Percentiles rank a stretch among this genome's conserved stretches.
These are phyloP conservation scores for Dalbergia cultrata DNA, from an alignment of 306 rosid species.

Conservation along the genomic window DNA sequence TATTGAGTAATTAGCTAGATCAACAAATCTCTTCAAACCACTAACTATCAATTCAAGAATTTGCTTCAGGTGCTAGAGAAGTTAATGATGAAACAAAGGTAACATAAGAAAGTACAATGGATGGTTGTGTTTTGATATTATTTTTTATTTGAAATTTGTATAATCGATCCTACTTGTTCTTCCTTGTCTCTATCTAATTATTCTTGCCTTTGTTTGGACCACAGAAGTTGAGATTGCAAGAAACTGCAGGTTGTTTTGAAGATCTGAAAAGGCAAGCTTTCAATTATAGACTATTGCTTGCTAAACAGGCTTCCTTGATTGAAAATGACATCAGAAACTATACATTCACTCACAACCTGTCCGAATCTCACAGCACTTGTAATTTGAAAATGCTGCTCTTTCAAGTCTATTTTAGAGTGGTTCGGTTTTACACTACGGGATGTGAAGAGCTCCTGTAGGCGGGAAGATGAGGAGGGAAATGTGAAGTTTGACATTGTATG, in stretches of 20 bases:
- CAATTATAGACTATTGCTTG: conserved; percentile 78
- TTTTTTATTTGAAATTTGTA: background rate
- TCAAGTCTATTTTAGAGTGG: too few relatives aligned
- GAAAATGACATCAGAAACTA: conserved; percentile 57
- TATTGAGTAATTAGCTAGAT: conserved; percentile 54
- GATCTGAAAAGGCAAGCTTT: conserved; percentile 55
- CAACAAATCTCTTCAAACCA: conserved; percentile 50
- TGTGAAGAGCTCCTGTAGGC: too few relatives aligned
- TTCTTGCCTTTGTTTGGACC: conserved; percentile 25
- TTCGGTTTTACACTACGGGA: too few relatives aligned
- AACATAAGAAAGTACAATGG: background rate
- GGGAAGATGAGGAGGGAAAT: too few relatives aligned
- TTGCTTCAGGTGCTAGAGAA: conserved; percentile 65
- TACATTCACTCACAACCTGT: background rate
- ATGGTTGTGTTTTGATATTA: background rate
- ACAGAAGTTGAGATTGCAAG: conserved; percentile 59
- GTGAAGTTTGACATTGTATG: too few relatives aligned
- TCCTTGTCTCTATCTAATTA: background rate
- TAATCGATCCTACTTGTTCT: background rate
- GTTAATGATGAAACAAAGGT: conserved; percentile 67
- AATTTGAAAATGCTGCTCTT: background rate
- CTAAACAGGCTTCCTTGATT: conserved; percentile 78
- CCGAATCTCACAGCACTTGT: background rate
- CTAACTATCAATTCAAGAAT: conserved; percentile 63
- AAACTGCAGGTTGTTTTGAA: conserved; percentile 45